These are phyloP conservation scores for Gracilariopsis chorda DNA, from an alignment of 23 red algal species.

Conservation along the genomic window DNA sequence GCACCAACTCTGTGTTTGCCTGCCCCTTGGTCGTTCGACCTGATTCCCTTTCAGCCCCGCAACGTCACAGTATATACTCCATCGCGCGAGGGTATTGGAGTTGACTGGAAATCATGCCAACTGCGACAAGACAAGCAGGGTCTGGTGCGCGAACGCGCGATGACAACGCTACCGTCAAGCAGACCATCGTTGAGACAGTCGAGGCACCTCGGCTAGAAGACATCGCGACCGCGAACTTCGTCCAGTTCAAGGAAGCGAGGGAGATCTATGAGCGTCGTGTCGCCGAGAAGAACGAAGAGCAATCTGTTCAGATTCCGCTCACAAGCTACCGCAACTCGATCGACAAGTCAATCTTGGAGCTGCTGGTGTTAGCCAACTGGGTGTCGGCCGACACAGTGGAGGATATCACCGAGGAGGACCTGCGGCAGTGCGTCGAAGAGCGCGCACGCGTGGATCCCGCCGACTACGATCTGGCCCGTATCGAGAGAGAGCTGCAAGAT, in stretches of 20 bases:
- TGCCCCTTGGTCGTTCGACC: too few species aligned
- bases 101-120: too few species aligned
- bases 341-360: neutral
- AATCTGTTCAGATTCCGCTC: neutral
- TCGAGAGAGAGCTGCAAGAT: neutral
- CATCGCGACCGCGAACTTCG: neutral
- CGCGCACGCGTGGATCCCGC: neutral
- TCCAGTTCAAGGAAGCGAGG: neutral
- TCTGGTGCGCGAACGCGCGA: too few species aligned
- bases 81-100: too few species aligned
- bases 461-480: neutral
- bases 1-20: too few species aligned
- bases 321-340: neutral
- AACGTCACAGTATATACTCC: too few species aligned
- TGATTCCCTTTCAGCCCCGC: too few species aligned
- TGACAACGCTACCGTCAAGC: too few species aligned
- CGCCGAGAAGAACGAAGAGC: neutral
- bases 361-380: constrained; percentile 2
- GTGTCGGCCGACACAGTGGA: neutral
- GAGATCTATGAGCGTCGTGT: neutral
- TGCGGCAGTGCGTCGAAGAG: neutral
- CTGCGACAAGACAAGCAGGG: too few species aligned
- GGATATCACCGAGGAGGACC: constrained; percentile 6
- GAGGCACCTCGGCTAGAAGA: neutral
- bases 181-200: neutral